Percentiles rank a stretch among this genome's conserved stretches.
phyloP scores from a whole-genome alignment of 108 stramenopile species.

The Cyclotella kingstonii region DNA sequence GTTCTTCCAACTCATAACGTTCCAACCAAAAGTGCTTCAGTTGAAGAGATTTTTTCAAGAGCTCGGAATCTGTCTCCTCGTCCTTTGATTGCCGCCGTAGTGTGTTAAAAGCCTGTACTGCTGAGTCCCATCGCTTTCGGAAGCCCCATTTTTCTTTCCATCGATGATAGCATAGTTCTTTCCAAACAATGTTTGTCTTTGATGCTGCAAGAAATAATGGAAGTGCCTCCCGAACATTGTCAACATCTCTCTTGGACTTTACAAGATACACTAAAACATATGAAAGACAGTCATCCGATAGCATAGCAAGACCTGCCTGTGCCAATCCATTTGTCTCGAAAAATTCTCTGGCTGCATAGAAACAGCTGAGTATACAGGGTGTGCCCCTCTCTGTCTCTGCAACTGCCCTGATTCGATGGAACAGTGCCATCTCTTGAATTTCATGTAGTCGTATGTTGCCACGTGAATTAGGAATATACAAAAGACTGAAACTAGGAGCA shows the following conservation, averaged over 20 bases:
- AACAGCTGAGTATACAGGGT: conserved; percentile 60
- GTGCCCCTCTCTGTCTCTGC: conserved; percentile 53
- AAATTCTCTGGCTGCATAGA: conserved; percentile 66
- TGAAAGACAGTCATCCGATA: conserved; percentile 23
- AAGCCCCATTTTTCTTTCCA: conserved; percentile 23
- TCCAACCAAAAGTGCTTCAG: conserved; percentile 13
- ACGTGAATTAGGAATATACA: conserved; percentile 53
- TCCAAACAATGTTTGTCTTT: conserved; percentile 19
- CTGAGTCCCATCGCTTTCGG: conserved; percentile 3
- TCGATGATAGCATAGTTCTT: conserved; percentile 11
- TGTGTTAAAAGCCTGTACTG: conserved; percentile 5
- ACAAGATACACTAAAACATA: conserved; percentile 9
- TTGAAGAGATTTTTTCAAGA: not conserved
- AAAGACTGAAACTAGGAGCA: conserved; percentile 40
- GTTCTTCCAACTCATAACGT: conserved; percentile 13
- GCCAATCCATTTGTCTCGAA: conserved; percentile 19
- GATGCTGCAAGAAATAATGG: conserved; percentile 14
- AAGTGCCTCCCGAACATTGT: conserved; percentile 1
- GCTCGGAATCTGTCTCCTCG: not conserved
- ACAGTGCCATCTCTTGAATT: conserved; percentile 28
- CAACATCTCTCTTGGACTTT: conserved; percentile 1
- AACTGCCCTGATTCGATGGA: conserved; percentile 29
- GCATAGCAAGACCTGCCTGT: conserved; percentile 11
- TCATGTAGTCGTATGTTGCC: conserved; percentile 30
- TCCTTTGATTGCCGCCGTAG: not conserved